phyloP scores from a whole-genome alignment of 192 early-diverging fungal species.

The Rhizophlyctis rosea region DNA sequence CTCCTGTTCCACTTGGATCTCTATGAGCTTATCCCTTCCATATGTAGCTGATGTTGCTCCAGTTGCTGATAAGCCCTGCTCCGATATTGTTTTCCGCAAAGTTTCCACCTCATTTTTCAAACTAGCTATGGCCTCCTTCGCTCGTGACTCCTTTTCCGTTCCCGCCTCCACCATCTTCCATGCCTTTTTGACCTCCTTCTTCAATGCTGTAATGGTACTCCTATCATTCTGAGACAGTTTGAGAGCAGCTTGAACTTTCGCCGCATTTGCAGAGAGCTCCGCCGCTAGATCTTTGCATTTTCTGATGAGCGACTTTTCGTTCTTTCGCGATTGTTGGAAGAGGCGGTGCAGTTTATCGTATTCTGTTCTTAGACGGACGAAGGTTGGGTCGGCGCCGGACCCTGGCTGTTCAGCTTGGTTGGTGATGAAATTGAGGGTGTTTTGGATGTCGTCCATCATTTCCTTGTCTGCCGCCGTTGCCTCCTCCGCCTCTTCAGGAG shows the following conservation, averaged over 20 bases:
- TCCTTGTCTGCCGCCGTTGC: constrained; percentile 2
- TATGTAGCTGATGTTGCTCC: constrained; percentile 7
- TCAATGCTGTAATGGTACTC: constrained; percentile 37
- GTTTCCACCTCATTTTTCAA: constrained; percentile 44
- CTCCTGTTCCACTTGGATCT: constrained; percentile 46
- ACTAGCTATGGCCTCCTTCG: constrained; percentile 41
- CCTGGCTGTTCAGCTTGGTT: constrained; percentile 9
- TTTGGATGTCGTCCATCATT: constrained; percentile 28
- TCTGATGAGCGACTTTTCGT: constrained; percentile 43
- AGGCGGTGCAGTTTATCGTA: constrained; percentile 52
- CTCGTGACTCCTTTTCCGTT: constrained; percentile 40
- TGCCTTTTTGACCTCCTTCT: constrained; percentile 53
- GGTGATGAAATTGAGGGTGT: constrained; percentile 24
- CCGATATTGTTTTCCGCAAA: constrained; percentile 19
- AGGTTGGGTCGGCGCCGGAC: constrained; percentile 19
- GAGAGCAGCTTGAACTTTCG: constrained; percentile 50
- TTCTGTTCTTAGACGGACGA: constrained; percentile 32
- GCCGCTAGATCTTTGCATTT: constrained; percentile 47
- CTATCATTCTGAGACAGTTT: constrained; percentile 48
- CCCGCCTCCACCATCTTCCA: constrained; percentile 56
- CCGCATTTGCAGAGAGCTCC: constrained; percentile 42
- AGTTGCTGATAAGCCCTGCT: background rate
- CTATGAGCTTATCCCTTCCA: constrained; percentile 36
- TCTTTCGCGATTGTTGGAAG: constrained; percentile 46
- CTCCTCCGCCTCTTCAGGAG: background rate